Base-by-base conservation (phyloP, 2,329 filamentous ascomycete species). In the Ascochyta clinopodiicola region DNA sequence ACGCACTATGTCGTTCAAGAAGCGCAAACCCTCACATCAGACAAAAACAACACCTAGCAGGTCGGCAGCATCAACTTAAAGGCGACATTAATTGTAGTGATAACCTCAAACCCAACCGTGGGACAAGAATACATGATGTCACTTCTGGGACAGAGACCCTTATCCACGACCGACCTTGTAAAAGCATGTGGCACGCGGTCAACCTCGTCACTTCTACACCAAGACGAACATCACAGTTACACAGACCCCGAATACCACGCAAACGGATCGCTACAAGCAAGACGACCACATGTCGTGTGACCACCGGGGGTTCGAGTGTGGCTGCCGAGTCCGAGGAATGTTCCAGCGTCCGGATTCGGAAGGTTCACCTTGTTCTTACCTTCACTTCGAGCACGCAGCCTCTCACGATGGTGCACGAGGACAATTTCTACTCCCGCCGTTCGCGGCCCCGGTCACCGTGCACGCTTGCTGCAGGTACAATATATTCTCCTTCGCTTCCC, bases 211-310 rank as follows among this genome's bases (percentile, higher is more conserved):
- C 21, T 10, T 21, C 37, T 25, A 42, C 15, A 22, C 37, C 29
- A 31, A 4, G n/a, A 6, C 12, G 35, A 1, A 24, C 35, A 40
- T 55, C 51, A 55, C 31, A 31, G 22, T 40, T 40, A 51, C 35
- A 50, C 51, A 24, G 31, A n/a, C 27, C n/a, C 35, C 40, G 25
- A 15, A n/a, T 32, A 32, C 36, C 45, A 55, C 35, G 40, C 51
- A 55, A 55, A 50, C 45, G 45, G 40, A 55, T 40, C 19, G 29
- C 35, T 27, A 44, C 4, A 39, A 46, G 35, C 44, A 31, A n/a
- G 22, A 50, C 15, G 19, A 43, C 44, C 21, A 38, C 15, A 29
- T 22, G 24, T 32, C 44, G 27, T 55, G 45, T 55, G 51, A 55
- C 35, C 36, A 35, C 17, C 12, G 1, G 35, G 36, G 21, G 29